Base-by-base conservation (phyloP, 208 protist species). In the Herpetomonas samuelpessoai region DNA sequence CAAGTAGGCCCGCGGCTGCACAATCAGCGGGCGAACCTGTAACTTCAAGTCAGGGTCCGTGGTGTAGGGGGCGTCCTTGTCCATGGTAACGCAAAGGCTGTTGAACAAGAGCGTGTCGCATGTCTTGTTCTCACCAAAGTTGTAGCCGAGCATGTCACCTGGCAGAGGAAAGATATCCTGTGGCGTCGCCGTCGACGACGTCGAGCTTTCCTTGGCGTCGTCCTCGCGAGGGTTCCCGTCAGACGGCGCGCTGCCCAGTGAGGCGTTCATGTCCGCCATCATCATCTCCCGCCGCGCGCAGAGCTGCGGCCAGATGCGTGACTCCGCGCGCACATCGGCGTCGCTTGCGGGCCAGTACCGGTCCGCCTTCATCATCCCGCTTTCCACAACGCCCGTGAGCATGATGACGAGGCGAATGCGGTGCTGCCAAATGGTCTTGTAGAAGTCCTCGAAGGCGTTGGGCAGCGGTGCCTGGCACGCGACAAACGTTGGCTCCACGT, bases 381-480 rank as follows among this genome's bases (percentile, higher is more conserved):
- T 56, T 35, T 95, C 88, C 29, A 72, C 62, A 35, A 77, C 1
- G 38, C 74, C 62, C 10, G 88, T 95, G 18, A 91, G 39, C 88
- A 95, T 92, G 18, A 95, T 35, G n/a, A 95, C 64, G 30, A 92
- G 68, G 9, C 66, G 62, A 18, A 91, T 88, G 22, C 77, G 55
- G 18, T 76, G 54, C 18, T 76, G 41, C 44, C 74, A 80, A 10
- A 92, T 4, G 2, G 72, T 64, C 12, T 53, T 35, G 18, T 80
- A 62, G 49, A 92, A 95, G 57, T 84, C 79, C n/a, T 69, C 58
- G 12, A 95, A 74, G 54, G 74, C 71, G 16, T 76, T 56, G n/a
- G 66, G 67, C 14, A 81, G 58, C 9, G 88, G 88, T 1, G 88
- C 88, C 66, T 95, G 88, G 38, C 73, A 92, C 7, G 88, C 88